These are phyloP conservation scores for Coprinopsis marcescibilis DNA, from an alignment of 768 basidiomycete genomes.

Conservation along the genomic window DNA sequence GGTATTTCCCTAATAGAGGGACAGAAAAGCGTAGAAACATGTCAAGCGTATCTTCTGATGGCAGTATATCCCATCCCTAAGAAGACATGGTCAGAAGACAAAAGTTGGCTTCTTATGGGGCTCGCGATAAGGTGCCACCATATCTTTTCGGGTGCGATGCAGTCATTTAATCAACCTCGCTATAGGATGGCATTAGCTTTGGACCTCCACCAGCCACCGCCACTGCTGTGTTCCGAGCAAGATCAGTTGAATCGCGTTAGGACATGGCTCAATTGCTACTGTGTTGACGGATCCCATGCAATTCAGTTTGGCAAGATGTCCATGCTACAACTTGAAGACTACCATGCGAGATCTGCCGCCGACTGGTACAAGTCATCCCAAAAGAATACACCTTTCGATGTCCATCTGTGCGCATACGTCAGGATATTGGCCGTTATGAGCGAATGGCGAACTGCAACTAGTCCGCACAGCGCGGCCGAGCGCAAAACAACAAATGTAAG, in stretches of 20 bases:
- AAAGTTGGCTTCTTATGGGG: slow-evolving; percentile 68
- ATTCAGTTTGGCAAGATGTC: slow-evolving; percentile 72
- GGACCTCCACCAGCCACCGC: slow-evolving; percentile 53
- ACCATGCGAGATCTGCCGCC: slow-evolving; percentile 43
- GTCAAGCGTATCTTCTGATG: slow-evolving; percentile 70
- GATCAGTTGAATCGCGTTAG: slow-evolving; percentile 67
- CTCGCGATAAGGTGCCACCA: slow-evolving; percentile 54
- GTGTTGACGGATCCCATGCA: slow-evolving; percentile 70
- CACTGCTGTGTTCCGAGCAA: slow-evolving; percentile 45
- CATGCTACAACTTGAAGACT: slow-evolving; percentile 60
- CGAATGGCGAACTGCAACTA: slow-evolving; percentile 31
- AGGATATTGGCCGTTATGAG: slow-evolving; percentile 46
- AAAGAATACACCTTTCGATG: slow-evolving; percentile 35
- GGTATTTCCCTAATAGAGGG: slow-evolving; percentile 56
- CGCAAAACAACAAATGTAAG: too few species aligned
- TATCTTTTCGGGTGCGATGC: not conserved
- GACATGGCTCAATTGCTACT: slow-evolving; percentile 73
- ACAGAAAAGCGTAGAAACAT: slow-evolving; percentile 65
- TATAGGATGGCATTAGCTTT: slow-evolving; percentile 67
- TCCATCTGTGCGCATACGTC: slow-evolving; percentile 49
- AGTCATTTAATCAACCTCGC: not conserved
- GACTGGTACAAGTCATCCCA: slow-evolving; percentile 43
- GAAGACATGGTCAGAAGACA: slow-evolving; percentile 63
- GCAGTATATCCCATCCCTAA: slow-evolving; percentile 58
- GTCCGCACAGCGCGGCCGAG: too few species aligned